Base-by-base conservation (phyloP, 495 filamentous ascomycete genomes). In the Xylona heveae region DNA sequence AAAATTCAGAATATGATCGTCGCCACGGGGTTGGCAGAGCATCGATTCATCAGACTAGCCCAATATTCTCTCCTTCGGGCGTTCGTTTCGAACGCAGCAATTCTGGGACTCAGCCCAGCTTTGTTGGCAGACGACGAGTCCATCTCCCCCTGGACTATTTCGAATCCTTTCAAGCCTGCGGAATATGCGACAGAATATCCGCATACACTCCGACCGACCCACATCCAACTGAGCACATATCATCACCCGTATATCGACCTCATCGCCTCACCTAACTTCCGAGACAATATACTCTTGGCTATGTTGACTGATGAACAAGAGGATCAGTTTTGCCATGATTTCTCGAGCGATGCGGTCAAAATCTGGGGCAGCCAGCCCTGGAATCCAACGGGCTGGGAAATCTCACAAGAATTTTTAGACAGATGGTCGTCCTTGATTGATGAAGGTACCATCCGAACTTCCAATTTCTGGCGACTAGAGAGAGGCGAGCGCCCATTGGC, bases 351-450 rank as follows among this genome's bases (percentile, higher is more conserved):
- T 39, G 49, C 24, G 55, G 54, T 6, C 37, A 57, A 1, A 44
- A 57, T 38, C 45, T 48, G 16, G 57, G 54, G 54, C 48, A 41
- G 13, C 48, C 49, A 13, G n/a, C 52, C 52, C 15, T 59, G 52
- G 51, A 42, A 55, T 28, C 43, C 49, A 16, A 42, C 40, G 1
- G 53, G 54, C 19, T 60, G 55, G 57, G 55, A 61, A 40, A 49
- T 58, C 43, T 50, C 53, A 22, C 51, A 55, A 44, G 55, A 53
- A 20, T 61, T 61, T 48, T 28, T 57, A 39, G 45, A 31, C 34
- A 59, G 53, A 43, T 61, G 57, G 57, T 47, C 50, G 20, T 57
- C 49, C 51, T 42, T 52, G 40, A 25, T 58, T 22, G 36, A 42
- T n/a, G n/a, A n/a, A n/a, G n/a, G n/a, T n/a, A n/a, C n/a, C n/a